Evolutionary conservation across 208 protist species (phyloP).

Genomic region (Lotmaria passim): DNA sequence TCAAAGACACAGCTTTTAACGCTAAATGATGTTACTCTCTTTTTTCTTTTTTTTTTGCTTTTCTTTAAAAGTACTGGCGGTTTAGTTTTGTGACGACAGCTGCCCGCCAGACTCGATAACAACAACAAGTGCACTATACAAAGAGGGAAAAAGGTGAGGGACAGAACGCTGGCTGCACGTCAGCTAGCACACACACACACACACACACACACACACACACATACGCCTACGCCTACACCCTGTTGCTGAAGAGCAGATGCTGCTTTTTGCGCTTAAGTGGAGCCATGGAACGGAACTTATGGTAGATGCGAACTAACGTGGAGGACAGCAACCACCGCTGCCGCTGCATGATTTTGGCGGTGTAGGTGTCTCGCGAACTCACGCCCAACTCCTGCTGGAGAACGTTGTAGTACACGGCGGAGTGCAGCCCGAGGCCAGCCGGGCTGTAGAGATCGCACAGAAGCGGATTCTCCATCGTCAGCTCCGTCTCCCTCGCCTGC

Average conservation of each 20-base stretch:
- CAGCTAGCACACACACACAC: conserved; percentile 1
- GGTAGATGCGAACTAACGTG: conserved; percentile 65
- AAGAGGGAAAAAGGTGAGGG: background rate
- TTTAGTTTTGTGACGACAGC: too few relatives aligned
- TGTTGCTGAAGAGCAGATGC: conserved; percentile 91
- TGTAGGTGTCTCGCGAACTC: conserved; percentile 82
- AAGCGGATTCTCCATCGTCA: conserved; percentile 44
- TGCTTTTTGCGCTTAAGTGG: conserved; percentile 89
- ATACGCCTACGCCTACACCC: conserved; percentile 68
- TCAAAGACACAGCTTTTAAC: too few relatives aligned
- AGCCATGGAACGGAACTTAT: conserved; percentile 79
- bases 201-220: too few relatives aligned
- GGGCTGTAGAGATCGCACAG: conserved; percentile 46
- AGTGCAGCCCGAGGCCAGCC: conserved; percentile 71
- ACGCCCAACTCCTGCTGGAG: conserved; percentile 80
- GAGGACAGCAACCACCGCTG: conserved; percentile 71
- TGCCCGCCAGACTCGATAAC: too few relatives aligned
- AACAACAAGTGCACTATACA: too few relatives aligned
- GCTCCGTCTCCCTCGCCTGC: conserved; percentile 35
- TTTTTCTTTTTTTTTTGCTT: too few relatives aligned
- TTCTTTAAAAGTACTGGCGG: too few relatives aligned
- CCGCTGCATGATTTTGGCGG: conserved; percentile 58
- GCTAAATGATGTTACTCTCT: too few relatives aligned
- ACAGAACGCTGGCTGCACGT: background rate
- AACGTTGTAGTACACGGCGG: conserved; percentile 85